Evolutionary conservation across 108 stramenopile species (phyloP), one percentile per base, ranked within the genome.

Genomic region (Tribonema minus): DNA sequence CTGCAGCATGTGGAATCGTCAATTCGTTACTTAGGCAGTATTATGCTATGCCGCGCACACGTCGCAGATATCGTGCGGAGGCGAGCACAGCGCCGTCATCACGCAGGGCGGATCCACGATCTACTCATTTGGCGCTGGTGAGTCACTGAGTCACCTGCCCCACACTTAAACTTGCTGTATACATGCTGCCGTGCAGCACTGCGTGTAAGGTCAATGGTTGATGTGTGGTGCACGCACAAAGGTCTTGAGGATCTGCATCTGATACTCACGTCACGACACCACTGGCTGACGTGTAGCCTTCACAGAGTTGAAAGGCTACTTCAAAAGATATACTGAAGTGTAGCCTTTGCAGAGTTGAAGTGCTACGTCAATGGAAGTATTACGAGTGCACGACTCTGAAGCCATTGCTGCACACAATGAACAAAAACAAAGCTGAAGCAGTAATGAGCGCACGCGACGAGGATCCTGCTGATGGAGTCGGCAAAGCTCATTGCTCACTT

Each of bases 51-150:
- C n/a, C n/a, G n/a, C n/a, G n/a, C n/a, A n/a, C n/a, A n/a, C n/a
- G n/a, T n/a, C n/a, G 61, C 67, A 83, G 69, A 62, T 88, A 26
- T 70, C 82, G 25, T 79, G 68, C 68, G 87, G 88, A 36, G 82
- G 72, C 27, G 79, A 83, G 40, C 85, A 86, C 72, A 6, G 36
- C 12, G 36, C 37, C 33, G 31, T 29, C 25, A 4, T 29, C 6
- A 12, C 20, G 31, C 6, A 1, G 1, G 5, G 29, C 15, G 5
- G 31, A 31, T 12, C 4, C 12, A 7, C 31, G 28, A 4, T 83
- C 1, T 81, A 80, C 59, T 35, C 76, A 3, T 28, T 61, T 71
- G 58, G 70, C 23, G 41, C 40, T 35, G 3, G 68, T 25, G 38
- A 26, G 46, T 31, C 29, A 3, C 23, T 0, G 67, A 2, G 67